Evolutionary conservation across 371 early-diverging fungal genomes (phyloP).

Genomic region (Rhizopus sp.): DNA sequence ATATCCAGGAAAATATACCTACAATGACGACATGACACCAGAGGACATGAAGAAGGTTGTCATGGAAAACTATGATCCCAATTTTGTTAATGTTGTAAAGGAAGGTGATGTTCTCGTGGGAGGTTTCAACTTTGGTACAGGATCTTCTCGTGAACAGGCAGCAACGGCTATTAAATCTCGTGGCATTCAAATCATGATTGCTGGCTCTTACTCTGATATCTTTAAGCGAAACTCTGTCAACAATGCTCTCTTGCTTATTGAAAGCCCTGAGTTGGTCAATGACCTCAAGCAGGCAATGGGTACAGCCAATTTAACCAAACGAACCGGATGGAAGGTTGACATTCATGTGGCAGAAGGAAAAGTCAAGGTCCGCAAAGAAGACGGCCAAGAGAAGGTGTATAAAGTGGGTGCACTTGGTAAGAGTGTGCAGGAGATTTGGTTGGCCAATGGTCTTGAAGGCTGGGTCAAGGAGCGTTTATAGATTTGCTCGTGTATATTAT

Average conservation of each 20-base stretch:
- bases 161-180: slow-evolving; percentile 91
- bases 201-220: slow-evolving; percentile 91
- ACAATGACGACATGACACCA: slow-evolving; percentile 75
- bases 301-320: slow-evolving; percentile 57
- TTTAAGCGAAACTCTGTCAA: slow-evolving; percentile 97
- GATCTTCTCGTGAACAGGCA: slow-evolving; percentile 96
- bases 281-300: slow-evolving; percentile 59
- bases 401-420: slow-evolving; percentile 76
- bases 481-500: slow-evolving; percentile 2
- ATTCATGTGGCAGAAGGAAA: slow-evolving; percentile 58
- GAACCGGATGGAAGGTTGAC: slow-evolving; percentile 74
- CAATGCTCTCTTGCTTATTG: slow-evolving; percentile 89
- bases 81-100: slow-evolving; percentile 70
- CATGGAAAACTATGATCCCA: slow-evolving; percentile 96
- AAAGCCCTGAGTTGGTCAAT: slow-evolving; percentile 80
- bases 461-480: slow-evolving; percentile 76
- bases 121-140: slow-evolving; percentile 96
- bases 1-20: slow-evolving; percentile 95
- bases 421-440: slow-evolving; percentile 92
- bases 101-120: slow-evolving; percentile 82
- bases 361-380: slow-evolving; percentile 47
- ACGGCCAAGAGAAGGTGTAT: slow-evolving; percentile 54
- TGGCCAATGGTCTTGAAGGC: slow-evolving; percentile 89
- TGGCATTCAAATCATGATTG: slow-evolving; percentile 81
- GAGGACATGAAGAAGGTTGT: slow-evolving; percentile 90